Conservation (phyloP, 2,329 filamentous ascomycete species). For the Exophiala viscosa region DNA sequence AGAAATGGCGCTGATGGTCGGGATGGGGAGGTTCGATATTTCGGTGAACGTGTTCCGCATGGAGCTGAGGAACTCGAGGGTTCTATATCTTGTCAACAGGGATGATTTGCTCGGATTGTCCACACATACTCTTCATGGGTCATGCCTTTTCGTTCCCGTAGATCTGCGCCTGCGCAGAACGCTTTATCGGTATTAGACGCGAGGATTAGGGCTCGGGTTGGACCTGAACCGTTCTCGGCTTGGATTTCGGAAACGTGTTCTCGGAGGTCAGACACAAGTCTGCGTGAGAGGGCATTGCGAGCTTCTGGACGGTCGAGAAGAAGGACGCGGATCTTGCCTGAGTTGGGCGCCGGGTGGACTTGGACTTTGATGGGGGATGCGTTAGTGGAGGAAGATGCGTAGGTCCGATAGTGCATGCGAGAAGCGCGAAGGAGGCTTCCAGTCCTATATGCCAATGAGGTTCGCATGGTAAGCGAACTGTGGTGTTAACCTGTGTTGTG, state of each 20-base stretch:
- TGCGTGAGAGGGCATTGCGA: conserved; percentile 84
- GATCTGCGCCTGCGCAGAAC: conserved; percentile 91
- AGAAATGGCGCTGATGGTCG: conserved; percentile 83
- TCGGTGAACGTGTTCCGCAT: conserved; percentile 72
- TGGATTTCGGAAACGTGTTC: conserved; percentile 70
- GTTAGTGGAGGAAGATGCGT: conserved; percentile 15
- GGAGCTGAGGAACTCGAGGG: conserved; percentile 68
- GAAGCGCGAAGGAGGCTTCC: neutral
- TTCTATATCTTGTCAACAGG: conserved; percentile 51
- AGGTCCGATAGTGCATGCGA: conserved; percentile 5
- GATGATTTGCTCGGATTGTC: neutral
- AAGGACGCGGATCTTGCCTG: conserved; percentile 81
- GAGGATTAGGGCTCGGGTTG: conserved; percentile 76
- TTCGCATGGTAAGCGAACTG: conserved; percentile 13
- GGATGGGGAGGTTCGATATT: conserved; percentile 73
- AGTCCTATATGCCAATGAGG: conserved; percentile 6
- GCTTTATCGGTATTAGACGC: conserved; percentile 79
- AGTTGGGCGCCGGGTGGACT: conserved; percentile 70
- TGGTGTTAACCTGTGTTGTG: neutral
- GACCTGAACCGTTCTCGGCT: conserved; percentile 52
- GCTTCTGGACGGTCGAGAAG: conserved; percentile 79
- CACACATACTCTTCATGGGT: conserved; percentile 68
- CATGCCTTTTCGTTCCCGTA: conserved; percentile 82
- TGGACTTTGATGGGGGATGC: conserved; percentile 58
- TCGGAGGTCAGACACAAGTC: conserved; percentile 68